Evolutionary conservation across 179 eudicot species (phyloP), one percentile per base, ranked within the genome.

Genomic region (Pouteria campechiana): DNA sequence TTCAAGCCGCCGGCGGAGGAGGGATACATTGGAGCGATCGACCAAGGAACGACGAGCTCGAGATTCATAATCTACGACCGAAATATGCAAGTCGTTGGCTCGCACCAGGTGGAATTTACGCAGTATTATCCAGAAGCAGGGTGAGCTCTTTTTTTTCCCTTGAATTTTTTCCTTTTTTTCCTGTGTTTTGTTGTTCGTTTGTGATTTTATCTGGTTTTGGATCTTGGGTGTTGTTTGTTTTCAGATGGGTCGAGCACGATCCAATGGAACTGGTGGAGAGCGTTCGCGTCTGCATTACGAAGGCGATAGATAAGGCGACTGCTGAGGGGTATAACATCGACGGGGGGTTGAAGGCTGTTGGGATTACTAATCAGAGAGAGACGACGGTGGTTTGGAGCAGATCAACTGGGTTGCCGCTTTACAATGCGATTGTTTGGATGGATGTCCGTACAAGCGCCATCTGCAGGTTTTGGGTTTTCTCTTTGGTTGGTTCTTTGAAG

Each of bases 361-460:
- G 98, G 19, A 61, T 90, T 22, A 86, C 98, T 46, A 90, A 90
- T 75, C 98, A 90, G 64, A 86, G 98, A 37, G 98, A 90, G 55
- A 90, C 98, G 0, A 77, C 84, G 38, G 72, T 90, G 2, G 69
- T 90, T 29, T 90, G 98, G 98, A 86, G 96, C 67, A 90, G 75
- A 68, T 74, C 96, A 17, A 76, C 84, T 7, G 98, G 98, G 0
- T 37, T 36, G 48, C 90, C 94, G 55, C 90, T 90, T 33, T 44
- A 86, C 33, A 82, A 86, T 30, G 98, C 98, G 60, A 79, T 90
- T 55, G 96, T 86, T 68, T 86, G 98, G 98, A 90, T 90, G 98
- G 98, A 90, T 70, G 80, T 55, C 45, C 93, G 98, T 17, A 90
- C 96, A 44, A 90, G 80, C 46, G 70, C 90, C 36, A 59, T 90